phyloP scores from a whole-genome alignment of 768 basidiomycete species.

The Collybiopsis confluens region DNA sequence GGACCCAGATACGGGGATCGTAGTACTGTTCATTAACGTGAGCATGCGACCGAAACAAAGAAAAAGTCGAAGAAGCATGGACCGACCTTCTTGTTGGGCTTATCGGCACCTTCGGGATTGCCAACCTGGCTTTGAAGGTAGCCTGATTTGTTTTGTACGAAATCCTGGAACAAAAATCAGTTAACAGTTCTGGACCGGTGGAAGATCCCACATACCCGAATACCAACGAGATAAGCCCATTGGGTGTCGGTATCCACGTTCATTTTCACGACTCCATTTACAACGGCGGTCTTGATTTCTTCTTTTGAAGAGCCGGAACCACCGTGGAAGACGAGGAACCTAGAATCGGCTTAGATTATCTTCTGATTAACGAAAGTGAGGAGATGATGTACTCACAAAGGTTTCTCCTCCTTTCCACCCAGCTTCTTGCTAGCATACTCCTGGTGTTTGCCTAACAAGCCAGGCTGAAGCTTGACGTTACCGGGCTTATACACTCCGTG shows the following conservation, averaged over 20 bases:
- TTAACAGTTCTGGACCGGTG: neutral
- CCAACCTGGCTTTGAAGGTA: slow-evolving; percentile 91
- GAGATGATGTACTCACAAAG: slow-evolving; percentile 57
- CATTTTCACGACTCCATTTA: slow-evolving; percentile 97
- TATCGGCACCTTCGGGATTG: slow-evolving; percentile 94
- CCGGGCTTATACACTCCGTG: slow-evolving; percentile 99
- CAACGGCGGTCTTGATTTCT: slow-evolving; percentile 90
- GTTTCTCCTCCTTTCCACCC: slow-evolving; percentile 60
- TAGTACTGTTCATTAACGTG: slow-evolving; percentile 52
- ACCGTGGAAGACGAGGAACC: slow-evolving; percentile 99
- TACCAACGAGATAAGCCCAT: slow-evolving; percentile 86
- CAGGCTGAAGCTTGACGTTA: slow-evolving; percentile 91
- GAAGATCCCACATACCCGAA: slow-evolving; percentile 47
- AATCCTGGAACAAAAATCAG: slow-evolving; percentile 52
- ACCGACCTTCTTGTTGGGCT: slow-evolving; percentile 96
- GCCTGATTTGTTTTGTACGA: slow-evolving; percentile 77
- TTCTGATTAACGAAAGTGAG: neutral
- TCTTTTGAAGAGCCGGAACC: slow-evolving; percentile 96
- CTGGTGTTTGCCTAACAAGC: slow-evolving; percentile 91
- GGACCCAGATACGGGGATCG: slow-evolving; percentile 97
- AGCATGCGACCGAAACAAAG: neutral
- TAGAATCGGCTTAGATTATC: slow-evolving; percentile 20
- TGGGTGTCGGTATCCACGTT: slow-evolving; percentile 97
- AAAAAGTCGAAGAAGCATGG: neutral
- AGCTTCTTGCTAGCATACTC: slow-evolving; percentile 64